Evolutionary conservation across 306 rosid species (phyloP), one percentile per base, ranked within the genome.

Genomic region (Benincasa hispida): DNA sequence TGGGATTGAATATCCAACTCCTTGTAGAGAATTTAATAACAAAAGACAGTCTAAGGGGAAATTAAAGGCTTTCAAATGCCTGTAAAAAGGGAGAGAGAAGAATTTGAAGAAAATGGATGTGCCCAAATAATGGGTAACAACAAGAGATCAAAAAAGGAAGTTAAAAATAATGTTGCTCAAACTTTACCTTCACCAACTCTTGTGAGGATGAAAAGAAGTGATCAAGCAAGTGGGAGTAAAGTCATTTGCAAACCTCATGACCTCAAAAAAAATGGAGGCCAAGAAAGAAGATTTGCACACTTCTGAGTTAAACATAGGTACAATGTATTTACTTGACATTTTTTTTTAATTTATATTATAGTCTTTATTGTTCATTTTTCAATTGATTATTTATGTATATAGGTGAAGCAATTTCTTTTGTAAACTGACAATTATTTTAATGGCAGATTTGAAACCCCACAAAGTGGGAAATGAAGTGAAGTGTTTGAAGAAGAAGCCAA

Each of bases 1-100:
- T 2, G 88, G 79, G 45, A 82, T 79, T n/a, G 66, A 82, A 3
- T 85, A 82, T 82, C 80, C 88, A 4, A 6, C 18, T 6, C 5
- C 15, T 21, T 21, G 0, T 10, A 22, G 25, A 19, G 25, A 19
- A 7, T 18, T 51, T 53, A 1, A 50, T 37, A 39, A 39, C 45
- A 39, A 9, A 39, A 39, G 9, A 1, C 8, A 1, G 12, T 39
- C 11, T 39, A 12, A 39, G 18, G 53, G 17, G 18, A 14, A 14
- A 10, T 7, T 39, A 45, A 28, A 28, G 32, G 3, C 32, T 28
- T 28, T 28, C 32, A 28, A 47, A 47, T 47, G 34, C 18, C 63
- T 6, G 0, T 21, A 7, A 25, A 12, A 24, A 62, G 13, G 7
- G 21, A 14, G 34, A 76, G 12, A 35, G 78, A 37, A 45, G 78